Evolutionary conservation across 345 rosid species (phyloP), one percentile per base, ranked within the genome.

Genomic region (Rubroshorea leprosula): DNA sequence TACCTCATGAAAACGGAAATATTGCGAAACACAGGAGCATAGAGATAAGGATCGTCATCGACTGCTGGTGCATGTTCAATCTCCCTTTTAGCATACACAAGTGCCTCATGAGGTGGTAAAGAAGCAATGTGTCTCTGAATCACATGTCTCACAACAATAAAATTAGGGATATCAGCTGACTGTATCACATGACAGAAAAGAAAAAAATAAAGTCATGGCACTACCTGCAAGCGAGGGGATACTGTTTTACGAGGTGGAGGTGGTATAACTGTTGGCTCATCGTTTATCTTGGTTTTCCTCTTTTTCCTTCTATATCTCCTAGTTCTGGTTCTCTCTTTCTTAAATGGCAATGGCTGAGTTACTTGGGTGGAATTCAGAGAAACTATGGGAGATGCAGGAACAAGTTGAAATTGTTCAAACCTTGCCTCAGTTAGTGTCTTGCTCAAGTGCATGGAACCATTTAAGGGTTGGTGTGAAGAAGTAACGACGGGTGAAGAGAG

Each of bases 1-100:
- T 80, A 85, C 96, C 95, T 80, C 75, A 67, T 75, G 77, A 85
- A 91, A 71, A 69, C 60, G 11, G 96, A 85, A 71, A 91, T 29
- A 65, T 91, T 85, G 8, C 63, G 74, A 61, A 88, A 91, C 51
- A 85, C 18, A 0, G 88, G 84, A 24, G 79, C 79, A 66, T 69
- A 65, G 20, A 91, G 68, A 63, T 82, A 77, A 10, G 84, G 63
- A 58, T 83, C 82, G 39, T 83, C 75, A 0, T 63, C 48, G 24
- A 69, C 45, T 15, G 80, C 62, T 29, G 84, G 68, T 31, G 85
- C 80, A 75, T 41, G 68, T 19, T 76, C 76, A 23, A 87, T 80
- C 79, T 83, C 89, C 45, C 23, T 76, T 71, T 71, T 87, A n/a
- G 90, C 98, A 68, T 79, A 82, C 47, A 63, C 21, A 49, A 87